A percentile compares a stretch with the other conserved stretches of the same genome.
These are phyloP conservation scores for Firmiana major DNA, from an alignment of 345 rosid genomes.

Conservation along the genomic window DNA sequence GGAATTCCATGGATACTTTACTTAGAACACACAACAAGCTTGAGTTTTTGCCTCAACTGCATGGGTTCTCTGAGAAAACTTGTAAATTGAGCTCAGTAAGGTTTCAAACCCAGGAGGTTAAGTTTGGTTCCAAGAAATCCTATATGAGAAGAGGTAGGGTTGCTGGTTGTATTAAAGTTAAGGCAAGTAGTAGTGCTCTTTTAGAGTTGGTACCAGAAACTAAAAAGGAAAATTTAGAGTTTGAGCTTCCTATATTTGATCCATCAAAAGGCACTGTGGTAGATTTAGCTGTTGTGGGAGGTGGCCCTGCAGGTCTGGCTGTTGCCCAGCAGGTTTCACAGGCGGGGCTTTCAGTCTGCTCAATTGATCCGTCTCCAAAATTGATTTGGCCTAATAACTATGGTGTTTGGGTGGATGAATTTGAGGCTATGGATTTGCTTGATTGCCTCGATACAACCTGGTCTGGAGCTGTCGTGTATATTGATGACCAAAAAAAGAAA, in stretches of 20 bases:
- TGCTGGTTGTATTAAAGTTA: slow-evolving; percentile 30
- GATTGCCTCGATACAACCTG: slow-evolving; percentile 95
- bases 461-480: slow-evolving; percentile 87
- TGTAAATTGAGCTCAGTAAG: slow-evolving; percentile 35
- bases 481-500: slow-evolving; percentile 52
- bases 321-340: slow-evolving; percentile 93
- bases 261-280: slow-evolving; percentile 51
- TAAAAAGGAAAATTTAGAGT: slow-evolving; percentile 81
- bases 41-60: background rate
- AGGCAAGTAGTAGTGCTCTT: slow-evolving; percentile 56
- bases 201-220: slow-evolving; percentile 89
- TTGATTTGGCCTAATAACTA: slow-evolving; percentile 97
- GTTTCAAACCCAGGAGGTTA: slow-evolving; percentile 23
- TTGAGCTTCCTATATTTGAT: slow-evolving; percentile 77
- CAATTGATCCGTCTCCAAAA: slow-evolving; percentile 82
- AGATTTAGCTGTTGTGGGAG: slow-evolving; percentile 93
- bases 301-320: slow-evolving; percentile 97
- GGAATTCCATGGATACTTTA: background rate
- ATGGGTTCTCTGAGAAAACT: slow-evolving; percentile 36
- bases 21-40: background rate
- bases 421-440: slow-evolving; percentile 92
- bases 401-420: slow-evolving; percentile 98
- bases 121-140: slow-evolving; percentile 45
- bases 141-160: slow-evolving; percentile 23
- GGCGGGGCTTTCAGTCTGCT: slow-evolving; percentile 87